Evolutionary conservation across 805 yeast genomes (phyloP).

Genomic region (Isabelozyma pseudorhagii): DNA sequence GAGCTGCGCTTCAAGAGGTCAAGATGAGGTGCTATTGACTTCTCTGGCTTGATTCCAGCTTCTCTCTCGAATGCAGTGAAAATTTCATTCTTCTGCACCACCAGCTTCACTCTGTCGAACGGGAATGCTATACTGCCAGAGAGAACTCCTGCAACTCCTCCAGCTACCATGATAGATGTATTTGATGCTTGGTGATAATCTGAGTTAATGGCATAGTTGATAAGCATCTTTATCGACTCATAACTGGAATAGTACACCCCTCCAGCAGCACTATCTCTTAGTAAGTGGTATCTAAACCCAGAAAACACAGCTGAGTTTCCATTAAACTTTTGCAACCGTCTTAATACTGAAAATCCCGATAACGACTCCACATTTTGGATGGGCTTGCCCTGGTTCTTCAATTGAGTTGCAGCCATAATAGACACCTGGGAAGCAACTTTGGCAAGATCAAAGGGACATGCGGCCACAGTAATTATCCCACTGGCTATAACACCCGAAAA

Average conservation of each 20-base stretch:
- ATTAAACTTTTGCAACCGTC: constrained; percentile 45
- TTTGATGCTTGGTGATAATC: constrained; percentile 10
- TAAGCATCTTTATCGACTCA: constrained; percentile 56
- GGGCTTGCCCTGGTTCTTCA: not conserved
- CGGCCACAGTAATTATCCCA: constrained; percentile 48
- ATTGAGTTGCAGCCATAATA: constrained; percentile 25
- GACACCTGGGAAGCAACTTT: constrained; percentile 70
- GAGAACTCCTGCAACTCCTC: constrained; percentile 65
- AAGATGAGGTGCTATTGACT: constrained; percentile 18
- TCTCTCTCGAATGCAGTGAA: constrained; percentile 48
- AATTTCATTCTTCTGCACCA: constrained; percentile 63
- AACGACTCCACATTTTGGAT: not conserved
- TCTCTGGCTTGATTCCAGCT: constrained; percentile 39
- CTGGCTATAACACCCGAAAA: constrained; percentile 56
- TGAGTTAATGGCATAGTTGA: constrained; percentile 22
- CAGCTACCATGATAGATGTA: constrained; percentile 43
- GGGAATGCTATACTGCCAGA: constrained; percentile 72
- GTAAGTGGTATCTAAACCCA: constrained; percentile 57
- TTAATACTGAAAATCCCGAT: constrained; percentile 1
- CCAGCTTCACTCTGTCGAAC: constrained; percentile 66
- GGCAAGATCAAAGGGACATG: constrained; percentile 75
- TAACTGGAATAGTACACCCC: constrained; percentile 66
- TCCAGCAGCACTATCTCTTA: constrained; percentile 62
- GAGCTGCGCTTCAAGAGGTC: constrained; percentile 13
- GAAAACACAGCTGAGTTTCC: constrained; percentile 62